phyloP scores from a whole-genome alignment of 352 stramenopile species.

The Phytophthora ohioensis region DNA sequence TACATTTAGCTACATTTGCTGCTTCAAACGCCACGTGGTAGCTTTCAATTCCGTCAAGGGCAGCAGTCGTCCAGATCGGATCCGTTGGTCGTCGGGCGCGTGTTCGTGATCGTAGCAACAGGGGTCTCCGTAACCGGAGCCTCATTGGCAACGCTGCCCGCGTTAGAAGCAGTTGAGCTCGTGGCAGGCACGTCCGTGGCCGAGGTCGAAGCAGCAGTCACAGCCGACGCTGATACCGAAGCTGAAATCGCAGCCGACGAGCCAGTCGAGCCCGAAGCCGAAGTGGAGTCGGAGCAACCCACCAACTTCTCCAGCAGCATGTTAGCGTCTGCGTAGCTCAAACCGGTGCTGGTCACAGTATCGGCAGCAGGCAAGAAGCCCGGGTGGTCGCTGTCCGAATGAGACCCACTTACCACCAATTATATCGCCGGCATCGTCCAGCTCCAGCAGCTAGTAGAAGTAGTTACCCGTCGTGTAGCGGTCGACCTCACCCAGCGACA shows the following conservation, averaged over 20 bases:
- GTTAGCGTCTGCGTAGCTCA: conserved; percentile 28
- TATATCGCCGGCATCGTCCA: conserved; percentile 17
- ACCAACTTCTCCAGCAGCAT: conserved; percentile 27
- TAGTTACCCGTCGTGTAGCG: conserved; percentile 30
- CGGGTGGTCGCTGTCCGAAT: conserved; percentile 40
- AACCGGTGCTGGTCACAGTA: conserved; percentile 23
- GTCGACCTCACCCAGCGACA: conserved; percentile 27
- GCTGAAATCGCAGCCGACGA: neutral
- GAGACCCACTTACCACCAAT: conserved; percentile 44
- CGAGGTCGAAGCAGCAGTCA: neutral
- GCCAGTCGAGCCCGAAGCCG: neutral
- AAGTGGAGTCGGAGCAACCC: conserved; percentile 14
- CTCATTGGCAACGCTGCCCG: neutral
- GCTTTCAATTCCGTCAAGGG: neutral
- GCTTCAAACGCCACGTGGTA: too few relatives aligned
- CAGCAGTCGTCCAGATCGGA: neutral
- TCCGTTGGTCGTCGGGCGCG: neutral
- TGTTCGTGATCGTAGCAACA: neutral
- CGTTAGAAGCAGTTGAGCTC: conserved; percentile 7
- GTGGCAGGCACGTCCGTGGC: neutral
- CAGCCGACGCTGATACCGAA: neutral
- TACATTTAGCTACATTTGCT: too few relatives aligned
- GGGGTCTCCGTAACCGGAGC: neutral
- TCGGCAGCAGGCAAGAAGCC: conserved; percentile 45
- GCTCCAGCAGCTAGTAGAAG: conserved; percentile 52